Conservation (phyloP, 192 early-diverging fungal species). For the Backusella circina region DNA sequence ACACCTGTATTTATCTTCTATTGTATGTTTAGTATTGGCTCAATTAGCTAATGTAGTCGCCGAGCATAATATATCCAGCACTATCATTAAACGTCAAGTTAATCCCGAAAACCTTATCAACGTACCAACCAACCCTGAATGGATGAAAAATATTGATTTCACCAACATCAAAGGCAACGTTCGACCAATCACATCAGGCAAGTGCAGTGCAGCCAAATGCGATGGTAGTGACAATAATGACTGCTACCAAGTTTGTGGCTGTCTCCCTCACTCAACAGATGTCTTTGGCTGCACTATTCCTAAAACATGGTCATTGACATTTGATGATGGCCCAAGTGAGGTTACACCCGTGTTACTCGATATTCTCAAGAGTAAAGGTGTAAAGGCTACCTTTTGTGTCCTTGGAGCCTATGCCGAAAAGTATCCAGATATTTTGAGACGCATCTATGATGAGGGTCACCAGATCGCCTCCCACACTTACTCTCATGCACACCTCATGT, state of each 20-base stretch:
- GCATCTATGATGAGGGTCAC: constrained; percentile 51
- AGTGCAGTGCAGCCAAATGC: constrained; percentile 20
- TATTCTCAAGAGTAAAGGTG: constrained; percentile 39
- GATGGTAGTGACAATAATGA: constrained; percentile 30
- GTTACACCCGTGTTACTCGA: constrained; percentile 53
- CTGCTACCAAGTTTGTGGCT: constrained; percentile 32
- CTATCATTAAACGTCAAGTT: not conserved
- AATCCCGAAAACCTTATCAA: not conserved
- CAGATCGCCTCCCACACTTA: constrained; percentile 59
- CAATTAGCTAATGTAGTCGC: not conserved
- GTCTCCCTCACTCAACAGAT: constrained; percentile 14
- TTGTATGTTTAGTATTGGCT: not conserved
- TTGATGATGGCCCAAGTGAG: constrained; percentile 53
- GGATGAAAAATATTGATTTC: not conserved
- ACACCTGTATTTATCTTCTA: not conserved
- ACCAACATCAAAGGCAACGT: not conserved
- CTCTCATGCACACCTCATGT: constrained; percentile 45
- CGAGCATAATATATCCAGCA: not conserved
- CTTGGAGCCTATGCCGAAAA: constrained; percentile 49
- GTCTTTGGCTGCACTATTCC: constrained; percentile 19
- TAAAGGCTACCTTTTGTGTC: constrained; percentile 73
- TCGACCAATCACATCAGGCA: constrained; percentile 24
- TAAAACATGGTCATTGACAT: constrained; percentile 42
- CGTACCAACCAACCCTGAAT: not conserved
- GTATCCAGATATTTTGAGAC: constrained; percentile 43